Evolutionary conservation across 305 asterid species (phyloP).

Genomic region (Fraxinus greggii): DNA sequence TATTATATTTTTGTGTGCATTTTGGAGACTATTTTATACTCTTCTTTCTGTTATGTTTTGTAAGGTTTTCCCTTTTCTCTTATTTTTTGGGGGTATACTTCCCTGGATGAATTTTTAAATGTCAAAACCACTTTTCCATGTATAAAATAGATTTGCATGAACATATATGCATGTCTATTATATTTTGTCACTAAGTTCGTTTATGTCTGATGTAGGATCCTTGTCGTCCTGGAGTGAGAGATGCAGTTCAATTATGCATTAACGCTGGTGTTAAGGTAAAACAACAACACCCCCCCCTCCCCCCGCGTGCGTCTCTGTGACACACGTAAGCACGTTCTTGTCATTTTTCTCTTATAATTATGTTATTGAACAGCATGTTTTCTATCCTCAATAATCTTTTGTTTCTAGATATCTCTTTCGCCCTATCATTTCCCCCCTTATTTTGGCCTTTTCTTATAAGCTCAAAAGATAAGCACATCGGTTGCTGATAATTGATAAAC

Average conservation of each 20-base stretch:
- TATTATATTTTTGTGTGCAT: background rate
- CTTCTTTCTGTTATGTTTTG: background rate
- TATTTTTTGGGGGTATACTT: background rate
- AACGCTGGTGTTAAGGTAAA: slow-evolving; percentile 90
- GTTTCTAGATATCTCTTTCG: background rate
- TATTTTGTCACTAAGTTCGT: slow-evolving; percentile 15
- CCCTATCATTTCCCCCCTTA: background rate
- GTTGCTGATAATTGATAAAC: background rate
- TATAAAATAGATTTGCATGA: background rate
- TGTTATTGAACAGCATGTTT: background rate
- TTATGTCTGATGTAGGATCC: slow-evolving; percentile 66
- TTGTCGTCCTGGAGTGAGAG: slow-evolving; percentile 80
- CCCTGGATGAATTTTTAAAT: background rate
- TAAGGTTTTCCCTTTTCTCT: slow-evolving; percentile 1
- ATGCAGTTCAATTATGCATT: slow-evolving; percentile 72
- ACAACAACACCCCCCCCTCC: background rate
- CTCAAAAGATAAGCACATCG: background rate
- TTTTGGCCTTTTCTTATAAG: background rate
- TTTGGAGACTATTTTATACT: background rate
- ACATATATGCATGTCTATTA: background rate
- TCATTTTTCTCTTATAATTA: background rate
- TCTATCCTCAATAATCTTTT: background rate
- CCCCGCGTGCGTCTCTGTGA: background rate
- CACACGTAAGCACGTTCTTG: background rate
- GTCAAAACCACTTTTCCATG: background rate